Percentiles rank a stretch among this genome's conserved stretches.
Evolutionary conservation across 169 alveolate species (phyloP).

Genomic region (Cardiosporidium cionae): DNA sequence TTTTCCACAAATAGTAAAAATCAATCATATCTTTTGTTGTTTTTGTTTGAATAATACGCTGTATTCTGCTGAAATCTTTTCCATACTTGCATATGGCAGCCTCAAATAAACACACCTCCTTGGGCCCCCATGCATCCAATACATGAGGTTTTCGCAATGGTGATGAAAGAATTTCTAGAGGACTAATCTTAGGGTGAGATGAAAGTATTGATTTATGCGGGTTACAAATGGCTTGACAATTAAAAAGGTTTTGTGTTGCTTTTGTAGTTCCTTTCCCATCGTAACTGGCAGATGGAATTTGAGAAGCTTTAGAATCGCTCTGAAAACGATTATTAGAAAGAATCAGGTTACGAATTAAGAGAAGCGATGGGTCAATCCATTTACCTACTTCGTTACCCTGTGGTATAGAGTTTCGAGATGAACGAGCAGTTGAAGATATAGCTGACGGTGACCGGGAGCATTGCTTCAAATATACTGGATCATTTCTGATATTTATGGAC

Average conservation of each 20-base stretch:
- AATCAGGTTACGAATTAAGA: background rate
- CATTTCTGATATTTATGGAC: background rate
- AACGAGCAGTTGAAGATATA: background rate
- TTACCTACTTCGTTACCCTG: background rate
- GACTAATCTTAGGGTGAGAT: conserved; percentile 11
- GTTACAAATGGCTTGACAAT: background rate
- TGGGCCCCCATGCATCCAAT: conserved; percentile 72
- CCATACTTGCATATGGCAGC: conserved; percentile 65
- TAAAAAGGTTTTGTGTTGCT: background rate
- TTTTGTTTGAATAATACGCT: conserved; percentile 55
- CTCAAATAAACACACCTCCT: conserved; percentile 63
- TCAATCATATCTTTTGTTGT: conserved; percentile 64
- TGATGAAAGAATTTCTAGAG: conserved; percentile 38
- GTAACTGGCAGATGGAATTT: background rate
- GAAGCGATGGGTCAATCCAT: background rate
- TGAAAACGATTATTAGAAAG: background rate
- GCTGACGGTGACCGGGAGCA: background rate
- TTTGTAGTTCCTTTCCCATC: too few species aligned
- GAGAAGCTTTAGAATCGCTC: background rate
- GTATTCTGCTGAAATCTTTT: conserved; percentile 61
- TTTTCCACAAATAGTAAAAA: conserved; percentile 68
- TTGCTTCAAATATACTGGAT: background rate
- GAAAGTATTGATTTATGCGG: background rate
- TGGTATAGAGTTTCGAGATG: background rate
- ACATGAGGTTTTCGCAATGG: conserved; percentile 44